Evolutionary conservation across 306 rosid species (phyloP).

Genomic region (Cyclanthera cordifolia): DNA sequence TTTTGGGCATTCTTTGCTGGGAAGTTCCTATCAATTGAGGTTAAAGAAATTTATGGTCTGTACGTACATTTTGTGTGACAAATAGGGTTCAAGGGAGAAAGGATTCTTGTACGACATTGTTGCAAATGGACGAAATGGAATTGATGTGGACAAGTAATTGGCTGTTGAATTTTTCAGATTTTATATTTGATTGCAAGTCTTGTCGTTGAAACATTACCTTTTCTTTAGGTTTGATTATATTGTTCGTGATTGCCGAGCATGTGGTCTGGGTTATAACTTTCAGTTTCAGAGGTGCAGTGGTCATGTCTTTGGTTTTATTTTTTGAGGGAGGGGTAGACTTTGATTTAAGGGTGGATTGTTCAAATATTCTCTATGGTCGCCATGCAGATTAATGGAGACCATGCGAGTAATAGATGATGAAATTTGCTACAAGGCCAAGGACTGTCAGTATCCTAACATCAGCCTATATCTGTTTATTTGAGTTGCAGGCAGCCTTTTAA

Average conservation of each 20-base stretch:
- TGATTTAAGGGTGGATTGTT: slow-evolving; percentile 5
- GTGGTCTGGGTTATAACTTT: slow-evolving; percentile 87
- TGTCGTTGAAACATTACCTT: neutral
- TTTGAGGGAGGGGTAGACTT: neutral
- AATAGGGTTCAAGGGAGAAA: slow-evolving; percentile 65
- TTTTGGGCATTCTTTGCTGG: neutral
- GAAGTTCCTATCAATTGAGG: neutral
- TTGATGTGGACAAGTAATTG: slow-evolving; percentile 94
- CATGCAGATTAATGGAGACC: slow-evolving; percentile 68
- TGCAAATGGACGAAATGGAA: slow-evolving; percentile 96
- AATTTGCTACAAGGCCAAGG: slow-evolving; percentile 79
- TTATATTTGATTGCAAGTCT: neutral
- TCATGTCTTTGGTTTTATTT: neutral
- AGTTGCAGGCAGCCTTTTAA: slow-evolving; percentile 14
- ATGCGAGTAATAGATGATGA: slow-evolving; percentile 90
- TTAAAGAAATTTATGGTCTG: neutral
- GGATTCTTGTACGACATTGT: slow-evolving; percentile 81
- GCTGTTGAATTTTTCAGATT: slow-evolving; percentile 1
- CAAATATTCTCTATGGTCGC: slow-evolving; percentile 8
- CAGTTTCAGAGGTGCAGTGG: slow-evolving; percentile 55
- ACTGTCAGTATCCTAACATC: slow-evolving; percentile 41
- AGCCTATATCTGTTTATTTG: neutral
- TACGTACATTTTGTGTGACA: neutral
- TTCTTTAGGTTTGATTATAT: slow-evolving; percentile 80
- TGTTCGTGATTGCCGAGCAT: slow-evolving; percentile 78